phyloP scores from a whole-genome alignment of 805 yeast species.

The Starmera caribaea region DNA sequence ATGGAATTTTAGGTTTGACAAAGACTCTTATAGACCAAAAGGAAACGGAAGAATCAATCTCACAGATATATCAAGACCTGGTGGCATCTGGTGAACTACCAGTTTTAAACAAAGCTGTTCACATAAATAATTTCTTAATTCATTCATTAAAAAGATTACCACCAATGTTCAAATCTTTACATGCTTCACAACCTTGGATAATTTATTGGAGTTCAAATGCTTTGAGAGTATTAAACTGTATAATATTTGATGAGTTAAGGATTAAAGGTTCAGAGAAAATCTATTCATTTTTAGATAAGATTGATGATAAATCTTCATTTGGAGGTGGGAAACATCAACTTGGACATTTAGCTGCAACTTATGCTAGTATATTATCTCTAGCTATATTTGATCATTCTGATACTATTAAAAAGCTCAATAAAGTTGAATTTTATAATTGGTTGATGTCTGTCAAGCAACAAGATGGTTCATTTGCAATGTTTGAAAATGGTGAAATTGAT shows the following conservation, averaged over 20 bases:
- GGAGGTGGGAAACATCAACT: slow-evolving; percentile 81
- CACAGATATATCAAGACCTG: slow-evolving; percentile 21
- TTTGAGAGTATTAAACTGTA: slow-evolving; percentile 28
- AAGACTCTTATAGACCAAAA: slow-evolving; percentile 25
- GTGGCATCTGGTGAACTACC: slow-evolving; percentile 11
- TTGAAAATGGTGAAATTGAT: slow-evolving; percentile 73
- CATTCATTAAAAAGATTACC: slow-evolving; percentile 15
- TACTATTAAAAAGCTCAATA: slow-evolving; percentile 34
- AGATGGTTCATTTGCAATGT: slow-evolving; percentile 76
- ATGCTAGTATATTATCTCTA: slow-evolving; percentile 64
- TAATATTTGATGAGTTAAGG: slow-evolving; percentile 17
- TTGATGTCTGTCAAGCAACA: slow-evolving; percentile 46
- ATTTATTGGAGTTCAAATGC: slow-evolving; percentile 74
- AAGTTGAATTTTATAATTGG: slow-evolving; percentile 49
- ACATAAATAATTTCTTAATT: slow-evolving; percentile 8
- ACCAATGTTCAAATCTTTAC: slow-evolving; percentile 33
- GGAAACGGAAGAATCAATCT: slow-evolving; percentile 21
- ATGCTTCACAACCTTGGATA: slow-evolving; percentile 92
- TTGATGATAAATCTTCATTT: slow-evolving; percentile 46
- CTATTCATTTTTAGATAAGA: slow-evolving; percentile 17
- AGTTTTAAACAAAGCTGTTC: slow-evolving; percentile 7
- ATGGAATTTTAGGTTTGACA: slow-evolving; percentile 23
- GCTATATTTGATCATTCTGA: slow-evolving; percentile 38
- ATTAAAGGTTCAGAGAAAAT: slow-evolving; percentile 21
- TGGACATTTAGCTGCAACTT: slow-evolving; percentile 79